Base-by-base conservation (phyloP, 2,329 filamentous ascomycete species). In the Pseudogymnoascus sp. region DNA sequence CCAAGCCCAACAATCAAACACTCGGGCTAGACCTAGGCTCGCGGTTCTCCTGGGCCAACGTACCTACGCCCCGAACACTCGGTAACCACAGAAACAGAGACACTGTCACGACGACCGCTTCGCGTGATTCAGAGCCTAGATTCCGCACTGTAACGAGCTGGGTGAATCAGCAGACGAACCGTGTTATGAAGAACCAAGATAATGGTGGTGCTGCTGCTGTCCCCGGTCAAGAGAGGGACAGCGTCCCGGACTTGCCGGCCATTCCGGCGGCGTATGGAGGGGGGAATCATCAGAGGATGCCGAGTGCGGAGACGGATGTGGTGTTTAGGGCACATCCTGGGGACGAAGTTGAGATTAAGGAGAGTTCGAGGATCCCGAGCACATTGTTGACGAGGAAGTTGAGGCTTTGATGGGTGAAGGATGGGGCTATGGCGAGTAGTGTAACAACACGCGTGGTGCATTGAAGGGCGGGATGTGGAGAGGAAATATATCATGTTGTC, bases 151-250 rank as follows among this genome's bases (percentile, higher is more conserved):
- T 88, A 62, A 79, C 77, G 62, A 86, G 83, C 30, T 89, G 86
- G 86, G 85, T 89, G 1, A 80, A 80, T 66, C 84, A 88, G 69
- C 85, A 88, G 71, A 80, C 80, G 7, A 80, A 80, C 2, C 78
- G 83, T 2, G 71, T 84, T 30, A 79, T 55, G 49, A 55, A 78
- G 67, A 76, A 79, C 25, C 79, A 77, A 1, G 75, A 78, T 67
- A 75, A 77, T 62, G 75, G 74, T 36, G 60, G 65, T 11, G 36
- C 28, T 19, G 23, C 28, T 30, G 12, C 25, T 19, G 41, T 1
- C 25, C 5, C 22, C 41, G 70, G 70, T 7, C 64, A 71, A 39
- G 72, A 72, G 52, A 67, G 70, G 62, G 69, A 68, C 25, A 69
- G 66, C 6, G 69, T 71, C 62, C 71, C 67, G 16, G 62, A 65